Percentiles rank a stretch among this genome's conserved stretches.
Evolutionary conservation across 2,329 filamentous ascomycete genomes (phyloP).

Genomic region (Botrytis medusae): DNA sequence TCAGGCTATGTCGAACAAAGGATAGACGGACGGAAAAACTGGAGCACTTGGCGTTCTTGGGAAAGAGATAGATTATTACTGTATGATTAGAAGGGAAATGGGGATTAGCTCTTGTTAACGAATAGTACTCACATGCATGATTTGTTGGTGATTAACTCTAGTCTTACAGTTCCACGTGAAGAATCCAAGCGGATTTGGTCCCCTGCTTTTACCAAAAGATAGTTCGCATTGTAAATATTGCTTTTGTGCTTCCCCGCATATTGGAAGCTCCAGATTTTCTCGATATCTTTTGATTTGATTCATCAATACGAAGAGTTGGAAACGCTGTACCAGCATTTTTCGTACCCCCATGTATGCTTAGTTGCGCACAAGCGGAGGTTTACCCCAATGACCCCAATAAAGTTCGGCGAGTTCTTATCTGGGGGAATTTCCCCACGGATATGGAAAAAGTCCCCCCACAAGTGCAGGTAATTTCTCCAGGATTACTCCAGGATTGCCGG

Average conservation of each 20-base stretch:
- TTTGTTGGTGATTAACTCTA: not conserved
- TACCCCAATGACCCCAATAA: constrained; percentile 4
- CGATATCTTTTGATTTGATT: not conserved
- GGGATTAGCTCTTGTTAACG: not conserved
- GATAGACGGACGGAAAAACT: constrained; percentile 3
- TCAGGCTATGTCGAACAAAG: not conserved
- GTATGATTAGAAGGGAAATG: not conserved
- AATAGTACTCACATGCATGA: not conserved
- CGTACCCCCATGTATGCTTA: not conserved
- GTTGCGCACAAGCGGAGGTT: not conserved
- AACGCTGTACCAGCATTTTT: not conserved
- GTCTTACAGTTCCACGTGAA: not conserved
- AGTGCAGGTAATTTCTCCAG: constrained; percentile 12
- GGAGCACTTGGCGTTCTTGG: constrained; percentile 5
- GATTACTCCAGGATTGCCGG: not conserved
- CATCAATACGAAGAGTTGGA: not conserved
- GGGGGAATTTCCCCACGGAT: constrained; percentile 15
- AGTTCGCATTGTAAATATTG: not conserved
- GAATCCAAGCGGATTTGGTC: not conserved
- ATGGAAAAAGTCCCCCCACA: constrained; percentile 3
- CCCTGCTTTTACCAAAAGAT: not conserved
- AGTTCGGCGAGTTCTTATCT: constrained; percentile 5
- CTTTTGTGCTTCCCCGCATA: not conserved
- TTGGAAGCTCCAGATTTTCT: not conserved
- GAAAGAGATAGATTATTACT: not conserved